These are phyloP conservation scores for Solanum hybrid DNA, from an alignment of 305 asterid genomes.

Conservation along the genomic window DNA sequence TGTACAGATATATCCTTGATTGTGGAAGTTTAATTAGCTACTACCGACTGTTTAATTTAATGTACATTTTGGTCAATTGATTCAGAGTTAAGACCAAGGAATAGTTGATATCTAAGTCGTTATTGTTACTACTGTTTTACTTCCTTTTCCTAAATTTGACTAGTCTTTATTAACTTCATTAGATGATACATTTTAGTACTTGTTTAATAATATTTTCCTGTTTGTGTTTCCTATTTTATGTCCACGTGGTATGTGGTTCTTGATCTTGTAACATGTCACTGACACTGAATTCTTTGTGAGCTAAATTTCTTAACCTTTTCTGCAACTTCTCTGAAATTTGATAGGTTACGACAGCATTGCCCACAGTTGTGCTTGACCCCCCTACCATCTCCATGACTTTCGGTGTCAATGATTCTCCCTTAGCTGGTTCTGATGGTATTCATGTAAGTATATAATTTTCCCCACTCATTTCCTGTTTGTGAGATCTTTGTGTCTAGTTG, in stretches of 20 bases:
- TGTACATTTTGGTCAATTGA: neutral
- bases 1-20: neutral
- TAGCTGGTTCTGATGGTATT: slow-evolving; percentile 95
- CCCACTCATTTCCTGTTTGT: neutral
- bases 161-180: neutral
- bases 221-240: neutral
- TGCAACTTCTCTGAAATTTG: slow-evolving; percentile 11
- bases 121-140: neutral
- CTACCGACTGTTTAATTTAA: neutral
- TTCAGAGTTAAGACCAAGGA: neutral
- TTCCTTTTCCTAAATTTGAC: neutral
- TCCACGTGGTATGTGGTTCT: neutral
- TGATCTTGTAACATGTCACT: neutral
- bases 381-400: slow-evolving; percentile 99
- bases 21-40: neutral
- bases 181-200: neutral
- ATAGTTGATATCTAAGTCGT: neutral
- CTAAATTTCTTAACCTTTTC: neutral
- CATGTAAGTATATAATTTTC: slow-evolving; percentile 48
- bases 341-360: slow-evolving; percentile 79
- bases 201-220: neutral
- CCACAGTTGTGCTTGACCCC: slow-evolving; percentile 92
- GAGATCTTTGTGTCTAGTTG: neutral
- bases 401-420: slow-evolving; percentile 94
- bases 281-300: neutral